phyloP scores from a whole-genome alignment of 2,329 filamentous ascomycete genomes.

The Xylariaceae sp. region DNA sequence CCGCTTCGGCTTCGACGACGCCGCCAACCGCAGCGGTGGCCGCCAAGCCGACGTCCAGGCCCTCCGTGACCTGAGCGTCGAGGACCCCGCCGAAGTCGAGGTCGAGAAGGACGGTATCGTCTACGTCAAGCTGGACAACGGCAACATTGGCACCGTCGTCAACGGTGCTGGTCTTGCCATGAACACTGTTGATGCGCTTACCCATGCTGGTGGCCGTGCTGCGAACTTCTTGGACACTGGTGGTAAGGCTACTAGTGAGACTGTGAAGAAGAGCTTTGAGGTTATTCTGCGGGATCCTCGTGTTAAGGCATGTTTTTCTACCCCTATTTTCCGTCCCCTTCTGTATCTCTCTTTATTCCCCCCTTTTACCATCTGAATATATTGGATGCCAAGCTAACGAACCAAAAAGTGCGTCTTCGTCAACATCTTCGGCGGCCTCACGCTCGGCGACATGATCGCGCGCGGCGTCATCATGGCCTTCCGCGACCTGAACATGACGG shows the following conservation, averaged over 20 bases:
- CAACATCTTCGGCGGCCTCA: conserved; percentile 56
- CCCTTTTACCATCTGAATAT: too few relatives aligned
- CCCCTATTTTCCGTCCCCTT: background rate
- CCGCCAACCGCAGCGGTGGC: conserved; percentile 57
- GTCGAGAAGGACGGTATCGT: conserved; percentile 70
- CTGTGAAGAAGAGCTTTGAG: conserved; percentile 71
- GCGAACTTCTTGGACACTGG: conserved; percentile 89
- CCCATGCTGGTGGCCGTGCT: conserved; percentile 59
- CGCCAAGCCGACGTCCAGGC: conserved; percentile 57
- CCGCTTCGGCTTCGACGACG: conserved; percentile 64
- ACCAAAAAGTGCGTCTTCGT: conserved; percentile 42
- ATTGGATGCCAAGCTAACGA: background rate
- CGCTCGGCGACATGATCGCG: conserved; percentile 76
- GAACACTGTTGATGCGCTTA: conserved; percentile 81
- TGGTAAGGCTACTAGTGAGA: conserved; percentile 78
- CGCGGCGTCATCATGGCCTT: conserved; percentile 69
- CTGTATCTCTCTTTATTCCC: too few relatives aligned
- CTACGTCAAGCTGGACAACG: conserved; percentile 56
- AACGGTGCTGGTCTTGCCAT: conserved; percentile 88
- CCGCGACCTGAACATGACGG: conserved; percentile 57
- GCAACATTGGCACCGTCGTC: conserved; percentile 72
- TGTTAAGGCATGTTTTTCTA: conserved; percentile 56
- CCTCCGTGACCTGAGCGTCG: conserved; percentile 46
- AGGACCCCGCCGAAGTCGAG: conserved; percentile 53
- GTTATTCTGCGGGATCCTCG: conserved; percentile 66